Conservation (phyloP, 495 filamentous ascomycete species). For the Tuber borchii region DNA sequence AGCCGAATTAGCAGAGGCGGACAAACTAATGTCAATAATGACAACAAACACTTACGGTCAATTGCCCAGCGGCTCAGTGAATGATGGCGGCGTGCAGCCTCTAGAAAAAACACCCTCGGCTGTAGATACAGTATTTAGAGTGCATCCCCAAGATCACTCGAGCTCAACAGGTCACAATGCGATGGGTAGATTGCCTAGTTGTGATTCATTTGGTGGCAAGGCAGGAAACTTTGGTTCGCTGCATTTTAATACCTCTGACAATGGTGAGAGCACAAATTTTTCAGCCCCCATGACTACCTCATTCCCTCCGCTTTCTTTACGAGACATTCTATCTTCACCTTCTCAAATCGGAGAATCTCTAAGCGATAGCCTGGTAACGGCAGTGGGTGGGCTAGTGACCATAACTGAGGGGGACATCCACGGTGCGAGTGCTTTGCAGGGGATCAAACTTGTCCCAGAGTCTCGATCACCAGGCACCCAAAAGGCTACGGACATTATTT, state of each 20-base stretch:
- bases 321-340: conserved; percentile 19
- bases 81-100: conserved; percentile 14
- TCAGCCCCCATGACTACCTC: conserved; percentile 10
- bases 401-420: conserved; percentile 13
- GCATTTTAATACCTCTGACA: conserved; percentile 4
- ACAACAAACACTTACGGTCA: conserved; percentile 33
- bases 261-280: conserved; percentile 4
- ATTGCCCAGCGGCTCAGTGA: conserved; percentile 9
- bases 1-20: conserved; percentile 32
- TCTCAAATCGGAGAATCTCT: conserved; percentile 13
- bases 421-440: conserved; percentile 33
- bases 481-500: conserved; percentile 18
- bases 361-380: background rate
- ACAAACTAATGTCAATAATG: conserved; percentile 38
- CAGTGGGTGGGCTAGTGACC: conserved; percentile 4
- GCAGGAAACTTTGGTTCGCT: conserved; percentile 18
- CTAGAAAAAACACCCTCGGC: conserved; percentile 18
- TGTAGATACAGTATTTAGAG: conserved; percentile 24
- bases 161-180: conserved; percentile 8
- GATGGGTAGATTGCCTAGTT: conserved; percentile 9
- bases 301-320: conserved; percentile 14
- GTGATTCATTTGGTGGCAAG: conserved; percentile 3
- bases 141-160: conserved; percentile 15
- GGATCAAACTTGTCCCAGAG: conserved; percentile 27
- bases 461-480: conserved; percentile 14